A percentile compares a stretch with the other conserved stretches of the same genome.
Conservation (phyloP, 345 rosid species). For the Arabidopsis thaliana region DNA sequence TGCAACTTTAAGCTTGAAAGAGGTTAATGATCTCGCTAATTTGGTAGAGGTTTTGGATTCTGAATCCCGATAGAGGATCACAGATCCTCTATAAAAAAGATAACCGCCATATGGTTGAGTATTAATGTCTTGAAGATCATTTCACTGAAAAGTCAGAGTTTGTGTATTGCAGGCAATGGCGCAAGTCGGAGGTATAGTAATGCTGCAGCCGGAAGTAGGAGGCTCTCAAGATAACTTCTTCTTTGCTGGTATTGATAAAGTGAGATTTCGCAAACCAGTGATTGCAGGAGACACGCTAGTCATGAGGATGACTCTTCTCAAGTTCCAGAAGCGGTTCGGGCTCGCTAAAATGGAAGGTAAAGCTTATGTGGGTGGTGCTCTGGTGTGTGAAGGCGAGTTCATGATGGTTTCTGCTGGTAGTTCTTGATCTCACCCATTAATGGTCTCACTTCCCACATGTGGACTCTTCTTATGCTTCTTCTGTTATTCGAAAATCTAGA, state of each 20-base stretch:
- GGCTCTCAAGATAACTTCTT: constrained; percentile 81
- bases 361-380: constrained; percentile 81
- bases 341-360: constrained; percentile 96
- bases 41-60: background rate
- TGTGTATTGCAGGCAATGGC: constrained; percentile 76
- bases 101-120: background rate
- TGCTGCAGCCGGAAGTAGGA: constrained; percentile 90
- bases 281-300: constrained; percentile 92
- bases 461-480: background rate
- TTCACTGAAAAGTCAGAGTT: background rate
- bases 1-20: background rate
- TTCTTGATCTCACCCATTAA: constrained; percentile 12
- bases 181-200: constrained; percentile 90
- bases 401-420: constrained; percentile 58
- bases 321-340: constrained; percentile 86
- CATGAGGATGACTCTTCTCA: constrained; percentile 87
- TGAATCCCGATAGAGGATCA: background rate
- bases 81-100: too few relatives aligned
- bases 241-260: constrained; percentile 90
- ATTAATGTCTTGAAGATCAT: background rate
- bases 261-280: constrained; percentile 89
- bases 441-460: background rate
- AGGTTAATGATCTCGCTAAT: background rate
- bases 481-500: constrained; percentile 1
- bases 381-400: constrained; percentile 91